Percentiles rank a stretch among this genome's conserved stretches.
Conservation (phyloP, 192 early-diverging fungal species). For the Gonapodya prolifera region DNA sequence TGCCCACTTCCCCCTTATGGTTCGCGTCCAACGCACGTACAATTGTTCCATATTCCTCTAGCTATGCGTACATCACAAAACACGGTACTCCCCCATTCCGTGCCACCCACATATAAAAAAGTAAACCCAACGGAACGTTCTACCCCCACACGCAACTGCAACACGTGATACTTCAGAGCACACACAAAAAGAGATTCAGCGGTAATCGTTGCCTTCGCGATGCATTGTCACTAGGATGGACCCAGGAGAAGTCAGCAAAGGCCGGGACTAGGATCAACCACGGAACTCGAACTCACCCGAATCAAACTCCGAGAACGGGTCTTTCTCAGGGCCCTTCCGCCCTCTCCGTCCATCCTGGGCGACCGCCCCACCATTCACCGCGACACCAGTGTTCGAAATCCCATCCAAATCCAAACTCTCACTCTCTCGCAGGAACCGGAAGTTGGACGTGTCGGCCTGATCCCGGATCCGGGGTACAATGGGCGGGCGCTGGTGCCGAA, state of each 20-base stretch:
- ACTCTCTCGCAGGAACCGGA: slow-evolving; percentile 50
- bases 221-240: neutral
- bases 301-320: slow-evolving; percentile 1
- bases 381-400: slow-evolving; percentile 17
- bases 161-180: no score
- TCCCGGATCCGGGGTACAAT: slow-evolving; percentile 47
- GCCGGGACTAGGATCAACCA: neutral
- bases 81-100: no score
- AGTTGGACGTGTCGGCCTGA: slow-evolving; percentile 51
- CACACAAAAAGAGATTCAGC: neutral
- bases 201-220: neutral
- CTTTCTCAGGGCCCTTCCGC: neutral
- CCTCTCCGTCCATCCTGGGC: neutral
- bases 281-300: slow-evolving; percentile 3
- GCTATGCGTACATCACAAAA: no score
- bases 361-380: slow-evolving; percentile 1
- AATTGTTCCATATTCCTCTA: no score
- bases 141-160: no score
- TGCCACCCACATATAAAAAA: no score
- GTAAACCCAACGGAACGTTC: no score
- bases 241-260: no score
- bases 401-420: slow-evolving; percentile 49
- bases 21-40: no score
- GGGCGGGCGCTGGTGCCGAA: slow-evolving; percentile 73
- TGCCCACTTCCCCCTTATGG: no score